Conservation (phyloP, 371 early-diverging fungal genomes). For the Mucor velutinosus region DNA sequence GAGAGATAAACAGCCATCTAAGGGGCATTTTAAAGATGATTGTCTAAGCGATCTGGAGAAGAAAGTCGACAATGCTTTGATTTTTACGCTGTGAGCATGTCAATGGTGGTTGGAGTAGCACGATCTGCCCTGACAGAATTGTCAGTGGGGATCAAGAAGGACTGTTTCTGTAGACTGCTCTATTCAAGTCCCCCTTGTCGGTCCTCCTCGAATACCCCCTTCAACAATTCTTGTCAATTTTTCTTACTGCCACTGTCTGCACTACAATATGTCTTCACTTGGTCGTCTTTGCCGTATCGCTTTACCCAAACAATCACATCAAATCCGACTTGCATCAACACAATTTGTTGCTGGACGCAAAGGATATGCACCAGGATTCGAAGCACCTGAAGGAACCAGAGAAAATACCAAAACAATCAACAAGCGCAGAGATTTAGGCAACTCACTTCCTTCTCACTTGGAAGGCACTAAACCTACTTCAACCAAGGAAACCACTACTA, state of each 20-base stretch:
- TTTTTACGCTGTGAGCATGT: too few relatives aligned
- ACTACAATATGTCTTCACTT: neutral
- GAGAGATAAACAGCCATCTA: too few relatives aligned
- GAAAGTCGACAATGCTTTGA: too few relatives aligned
- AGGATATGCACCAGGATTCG: conserved; percentile 46
- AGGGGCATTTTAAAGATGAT: too few relatives aligned
- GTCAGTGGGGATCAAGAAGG: neutral
- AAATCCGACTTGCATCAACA: conserved; percentile 15
- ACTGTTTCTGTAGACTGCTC: neutral
- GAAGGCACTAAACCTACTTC: conserved; percentile 1
- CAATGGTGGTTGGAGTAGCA: neutral
- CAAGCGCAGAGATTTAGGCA: conserved; percentile 31
- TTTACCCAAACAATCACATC: neutral
- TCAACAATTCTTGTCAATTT: neutral
- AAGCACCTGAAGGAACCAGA: conserved; percentile 43
- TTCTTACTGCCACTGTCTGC: neutral
- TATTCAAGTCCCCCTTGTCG: neutral
- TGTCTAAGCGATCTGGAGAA: too few relatives aligned
- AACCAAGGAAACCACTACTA: conserved; percentile 6
- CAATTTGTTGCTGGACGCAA: conserved; percentile 31
- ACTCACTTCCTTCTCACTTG: conserved; percentile 42
- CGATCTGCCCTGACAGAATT: neutral
- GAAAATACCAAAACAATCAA: conserved; percentile 25
- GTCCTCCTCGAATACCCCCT: neutral
- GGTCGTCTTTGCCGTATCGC: neutral